A percentile compares a stretch with the other conserved stretches of the same genome.
phyloP scores from a whole-genome alignment of 805 yeast species.

The Tetrapisispora taiwanensis region DNA sequence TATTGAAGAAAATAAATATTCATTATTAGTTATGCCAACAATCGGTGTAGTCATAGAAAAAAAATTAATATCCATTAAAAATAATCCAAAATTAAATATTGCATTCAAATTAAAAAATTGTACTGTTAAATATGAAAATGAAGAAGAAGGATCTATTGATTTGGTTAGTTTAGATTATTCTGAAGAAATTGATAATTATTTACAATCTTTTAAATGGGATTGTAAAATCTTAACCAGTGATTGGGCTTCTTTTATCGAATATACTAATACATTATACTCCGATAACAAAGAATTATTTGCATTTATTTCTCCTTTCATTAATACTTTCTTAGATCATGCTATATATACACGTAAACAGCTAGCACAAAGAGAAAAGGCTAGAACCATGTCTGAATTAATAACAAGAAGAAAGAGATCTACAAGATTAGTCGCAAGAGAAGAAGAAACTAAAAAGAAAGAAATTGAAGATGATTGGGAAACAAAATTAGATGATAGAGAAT shows the following conservation, averaged over 20 bases:
- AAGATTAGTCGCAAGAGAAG: slow-evolving; percentile 61
- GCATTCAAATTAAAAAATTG: slow-evolving; percentile 26
- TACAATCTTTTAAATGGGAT: slow-evolving; percentile 14
- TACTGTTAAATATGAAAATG: slow-evolving; percentile 17
- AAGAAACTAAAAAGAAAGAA: slow-evolving; percentile 38
- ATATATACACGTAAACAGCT: slow-evolving; percentile 20
- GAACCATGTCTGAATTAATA: slow-evolving; percentile 51
- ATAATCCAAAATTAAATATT: slow-evolving; percentile 7
- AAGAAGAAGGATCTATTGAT: slow-evolving; percentile 9
- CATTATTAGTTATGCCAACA: slow-evolving; percentile 18
- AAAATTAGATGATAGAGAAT: slow-evolving; percentile 30
- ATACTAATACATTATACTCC: slow-evolving; percentile 5
- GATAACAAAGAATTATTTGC: slow-evolving; percentile 6
- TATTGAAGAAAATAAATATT: slow-evolving; percentile 7
- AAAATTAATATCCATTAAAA: slow-evolving; percentile 3
- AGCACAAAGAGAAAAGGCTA: slow-evolving; percentile 46
- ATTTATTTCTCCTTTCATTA: slow-evolving; percentile 10
- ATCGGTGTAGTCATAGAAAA: slow-evolving; percentile 19
- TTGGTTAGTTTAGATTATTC: slow-evolving; percentile 24
- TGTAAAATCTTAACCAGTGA: slow-evolving; percentile 18
- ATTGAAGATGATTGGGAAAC: slow-evolving; percentile 32
- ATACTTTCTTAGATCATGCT: slow-evolving; percentile 16
- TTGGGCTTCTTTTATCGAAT: slow-evolving; percentile 20
- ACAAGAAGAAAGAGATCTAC: slow-evolving; percentile 67
- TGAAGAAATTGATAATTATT: slow-evolving; percentile 23